A percentile compares a stretch with the other conserved stretches of the same genome.
These are phyloP conservation scores for Geotrichum phurueaensis DNA, from an alignment of 1,139 yeast species.

Conservation along the genomic window DNA sequence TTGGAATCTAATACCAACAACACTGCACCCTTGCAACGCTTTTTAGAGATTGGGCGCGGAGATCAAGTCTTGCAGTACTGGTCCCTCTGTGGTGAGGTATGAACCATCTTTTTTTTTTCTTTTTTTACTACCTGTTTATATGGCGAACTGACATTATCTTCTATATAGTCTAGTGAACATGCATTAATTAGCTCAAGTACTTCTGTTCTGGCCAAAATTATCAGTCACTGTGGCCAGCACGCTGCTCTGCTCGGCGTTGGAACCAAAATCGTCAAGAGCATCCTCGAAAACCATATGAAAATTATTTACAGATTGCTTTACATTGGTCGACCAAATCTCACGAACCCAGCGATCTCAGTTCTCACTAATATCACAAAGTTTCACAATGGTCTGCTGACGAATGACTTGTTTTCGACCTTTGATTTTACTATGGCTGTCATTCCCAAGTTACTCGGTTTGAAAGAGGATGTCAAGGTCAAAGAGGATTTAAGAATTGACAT, in stretches of 20 bases:
- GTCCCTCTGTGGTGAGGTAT: conserved; percentile 20
- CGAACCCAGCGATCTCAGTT: conserved; percentile 56
- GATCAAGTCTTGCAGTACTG: conserved; percentile 20
- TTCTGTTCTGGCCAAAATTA: conserved; percentile 6
- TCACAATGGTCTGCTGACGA: conserved; percentile 46
- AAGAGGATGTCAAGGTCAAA: conserved; percentile 41
- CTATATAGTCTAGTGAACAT: conserved; percentile 26
- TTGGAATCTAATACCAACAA: conserved; percentile 18
- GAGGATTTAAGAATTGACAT: conserved; percentile 39
- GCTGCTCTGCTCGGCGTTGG: conserved; percentile 26
- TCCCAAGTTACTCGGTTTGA: conserved; percentile 55
- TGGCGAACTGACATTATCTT: conserved; percentile 16
- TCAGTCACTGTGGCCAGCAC: conserved; percentile 13
- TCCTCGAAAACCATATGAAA: conserved; percentile 54
- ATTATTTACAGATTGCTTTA: conserved; percentile 64
- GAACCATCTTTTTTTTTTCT: neutral
- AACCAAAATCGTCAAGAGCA: conserved; percentile 42
- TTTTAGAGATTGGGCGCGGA: conserved; percentile 19
- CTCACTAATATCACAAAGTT: conserved; percentile 49
- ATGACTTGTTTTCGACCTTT: conserved; percentile 56
- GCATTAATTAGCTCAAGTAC: conserved; percentile 29
- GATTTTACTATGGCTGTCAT: conserved; percentile 60
- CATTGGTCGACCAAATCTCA: conserved; percentile 51
- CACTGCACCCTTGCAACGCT: conserved; percentile 21
- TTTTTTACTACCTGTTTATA: conserved; percentile 8